These are phyloP conservation scores for Hawksworthiomyces lignivorus DNA, from an alignment of 2,329 filamentous ascomycete species.

Conservation along the genomic window DNA sequence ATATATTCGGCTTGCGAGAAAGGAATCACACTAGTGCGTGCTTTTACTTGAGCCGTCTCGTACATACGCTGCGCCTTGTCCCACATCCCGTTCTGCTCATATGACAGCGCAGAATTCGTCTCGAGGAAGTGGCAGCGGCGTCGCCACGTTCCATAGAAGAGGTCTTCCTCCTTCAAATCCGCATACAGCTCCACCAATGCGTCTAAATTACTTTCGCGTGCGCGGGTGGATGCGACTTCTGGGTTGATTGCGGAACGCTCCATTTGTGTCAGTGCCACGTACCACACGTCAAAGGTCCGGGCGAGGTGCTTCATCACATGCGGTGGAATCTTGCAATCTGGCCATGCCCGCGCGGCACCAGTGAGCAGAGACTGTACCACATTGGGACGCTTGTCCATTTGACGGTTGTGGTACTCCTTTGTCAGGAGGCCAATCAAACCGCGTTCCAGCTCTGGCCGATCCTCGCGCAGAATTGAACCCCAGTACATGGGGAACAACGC, in stretches of 20 bases:
- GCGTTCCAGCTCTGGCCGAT: slow-evolving; percentile 82
- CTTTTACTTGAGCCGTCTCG: slow-evolving; percentile 94
- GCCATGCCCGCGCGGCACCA: slow-evolving; percentile 75
- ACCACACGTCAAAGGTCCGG: slow-evolving; percentile 94
- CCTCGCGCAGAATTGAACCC: slow-evolving; percentile 80
- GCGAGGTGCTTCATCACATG: slow-evolving; percentile 95
- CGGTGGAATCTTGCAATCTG: slow-evolving; percentile 84
- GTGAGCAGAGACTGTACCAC: slow-evolving; percentile 89
- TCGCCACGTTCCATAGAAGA: slow-evolving; percentile 97
- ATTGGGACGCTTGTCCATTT: slow-evolving; percentile 91
- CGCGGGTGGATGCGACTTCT: slow-evolving; percentile 71
- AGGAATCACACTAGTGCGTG: slow-evolving; percentile 87
- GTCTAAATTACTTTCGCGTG: slow-evolving; percentile 91
- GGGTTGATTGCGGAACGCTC: slow-evolving; percentile 84
- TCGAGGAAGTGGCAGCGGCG: slow-evolving; percentile 93
- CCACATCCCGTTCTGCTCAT: slow-evolving; percentile 99
- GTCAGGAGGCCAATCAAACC: slow-evolving; percentile 85
- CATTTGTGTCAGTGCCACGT: slow-evolving; percentile 82
- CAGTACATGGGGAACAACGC: slow-evolving; percentile 88
- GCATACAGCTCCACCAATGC: slow-evolving; percentile 92
- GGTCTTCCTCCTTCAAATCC: slow-evolving; percentile 83
- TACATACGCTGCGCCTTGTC: slow-evolving; percentile 97
- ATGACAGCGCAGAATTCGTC: slow-evolving; percentile 92
- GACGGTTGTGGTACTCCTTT: slow-evolving; percentile 90
- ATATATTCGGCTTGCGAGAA: slow-evolving; percentile 97